Conservation (phyloP, 2,329 filamentous ascomycete species). For the Aspergillus ochraceoroseus region DNA sequence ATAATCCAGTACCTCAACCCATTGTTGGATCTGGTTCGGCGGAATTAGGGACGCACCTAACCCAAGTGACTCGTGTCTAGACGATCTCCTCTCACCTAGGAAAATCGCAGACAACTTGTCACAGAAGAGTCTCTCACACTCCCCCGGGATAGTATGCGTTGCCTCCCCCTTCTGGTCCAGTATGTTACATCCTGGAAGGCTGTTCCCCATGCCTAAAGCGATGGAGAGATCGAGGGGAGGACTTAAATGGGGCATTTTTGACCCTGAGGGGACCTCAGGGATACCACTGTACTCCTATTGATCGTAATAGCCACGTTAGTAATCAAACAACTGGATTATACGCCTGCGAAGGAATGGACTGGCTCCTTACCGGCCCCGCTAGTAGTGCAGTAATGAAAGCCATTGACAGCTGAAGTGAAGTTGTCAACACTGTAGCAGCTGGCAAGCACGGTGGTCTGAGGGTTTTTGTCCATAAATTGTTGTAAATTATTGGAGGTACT, state of each 20-base stretch:
- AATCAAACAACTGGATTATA: too few species aligned
- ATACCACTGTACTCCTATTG: slow-evolving; percentile 78
- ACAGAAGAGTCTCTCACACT: slow-evolving; percentile 99
- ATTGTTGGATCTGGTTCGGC: slow-evolving; percentile 33
- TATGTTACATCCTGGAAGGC: slow-evolving; percentile 29
- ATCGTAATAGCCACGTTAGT: slow-evolving; percentile 5
- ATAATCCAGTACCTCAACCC: slow-evolving; percentile 61
- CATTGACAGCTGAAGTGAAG: slow-evolving; percentile 64
- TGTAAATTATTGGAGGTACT: slow-evolving; percentile 61
- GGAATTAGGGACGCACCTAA: slow-evolving; percentile 61
- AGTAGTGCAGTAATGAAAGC: slow-evolving; percentile 95
- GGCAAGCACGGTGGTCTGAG: slow-evolving; percentile 71
- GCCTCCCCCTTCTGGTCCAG: slow-evolving; percentile 69
- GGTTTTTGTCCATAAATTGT: slow-evolving; percentile 50
- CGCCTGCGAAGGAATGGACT: too few species aligned
- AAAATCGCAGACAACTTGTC: slow-evolving; percentile 90
- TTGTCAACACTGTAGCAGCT: slow-evolving; percentile 82
- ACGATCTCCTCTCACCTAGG: slow-evolving; percentile 86
- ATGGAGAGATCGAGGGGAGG: slow-evolving; percentile 78
- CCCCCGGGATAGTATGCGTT: slow-evolving; percentile 93
- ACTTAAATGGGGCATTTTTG: slow-evolving; percentile 79
- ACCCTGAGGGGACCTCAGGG: slow-evolving; percentile 87
- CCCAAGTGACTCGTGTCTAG: slow-evolving; percentile 75
- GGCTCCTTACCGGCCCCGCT: slow-evolving; percentile 70
- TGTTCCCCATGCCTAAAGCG: slow-evolving; percentile 59